phyloP scores from a whole-genome alignment of 2,329 filamentous ascomycete species.

The Reticulascus tulasneorum region DNA sequence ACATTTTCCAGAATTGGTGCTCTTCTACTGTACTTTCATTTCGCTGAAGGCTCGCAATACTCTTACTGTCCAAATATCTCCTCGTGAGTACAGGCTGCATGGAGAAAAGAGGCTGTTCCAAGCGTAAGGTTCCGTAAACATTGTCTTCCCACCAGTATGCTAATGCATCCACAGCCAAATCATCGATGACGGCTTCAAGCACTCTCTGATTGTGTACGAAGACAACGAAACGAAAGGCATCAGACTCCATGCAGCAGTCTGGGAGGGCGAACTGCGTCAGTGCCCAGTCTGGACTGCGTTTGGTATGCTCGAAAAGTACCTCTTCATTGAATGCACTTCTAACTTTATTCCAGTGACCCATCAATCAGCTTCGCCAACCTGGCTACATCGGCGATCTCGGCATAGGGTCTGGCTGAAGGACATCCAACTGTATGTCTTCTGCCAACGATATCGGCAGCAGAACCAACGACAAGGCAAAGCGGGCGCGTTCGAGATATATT shows the following conservation, averaged over 20 bases:
- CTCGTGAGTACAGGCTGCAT: conserved; percentile 41
- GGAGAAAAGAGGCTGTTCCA: conserved; percentile 52
- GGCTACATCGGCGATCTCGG: conserved; percentile 45
- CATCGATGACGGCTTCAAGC: conserved; percentile 49
- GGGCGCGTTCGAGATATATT: conserved; percentile 49
- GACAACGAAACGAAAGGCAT: conserved; percentile 44
- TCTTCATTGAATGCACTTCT: too few relatives aligned
- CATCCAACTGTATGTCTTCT: conserved; percentile 57
- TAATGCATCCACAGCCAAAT: conserved; percentile 40
- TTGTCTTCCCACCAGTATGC: not conserved
- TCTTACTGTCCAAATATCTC: conserved; percentile 38
- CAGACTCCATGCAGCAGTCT: conserved; percentile 53
- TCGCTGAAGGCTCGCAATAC: conserved; percentile 50
- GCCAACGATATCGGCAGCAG: conserved; percentile 48
- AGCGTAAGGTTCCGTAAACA: conserved; percentile 38
- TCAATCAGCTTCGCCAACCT: conserved; percentile 42
- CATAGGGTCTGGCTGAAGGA: conserved; percentile 49
- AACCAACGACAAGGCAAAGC: conserved; percentile 44
- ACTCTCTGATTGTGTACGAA: conserved; percentile 50
- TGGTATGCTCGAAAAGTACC: too few relatives aligned
- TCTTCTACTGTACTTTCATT: conserved; percentile 56
- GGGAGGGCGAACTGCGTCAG: conserved; percentile 47
- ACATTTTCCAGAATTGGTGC: conserved; percentile 46
- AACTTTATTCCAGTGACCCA: conserved; percentile 43
- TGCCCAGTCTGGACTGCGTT: conserved; percentile 65